Evolutionary conservation across 2,329 filamentous ascomycete species (phyloP).

Genomic region (Botrytis tulipae): DNA sequence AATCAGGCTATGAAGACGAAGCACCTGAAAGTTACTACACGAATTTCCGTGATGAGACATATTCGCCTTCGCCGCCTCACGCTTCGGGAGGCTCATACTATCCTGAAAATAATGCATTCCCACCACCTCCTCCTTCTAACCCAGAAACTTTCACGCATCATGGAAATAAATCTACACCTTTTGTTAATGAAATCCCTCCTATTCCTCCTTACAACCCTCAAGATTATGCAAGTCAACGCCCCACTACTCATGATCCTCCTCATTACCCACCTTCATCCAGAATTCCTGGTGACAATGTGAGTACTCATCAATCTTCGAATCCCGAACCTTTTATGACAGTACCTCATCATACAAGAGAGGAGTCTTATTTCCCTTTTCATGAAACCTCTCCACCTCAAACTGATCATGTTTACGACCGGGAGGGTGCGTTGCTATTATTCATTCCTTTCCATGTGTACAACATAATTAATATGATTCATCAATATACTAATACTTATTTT

Average conservation of each 20-base stretch:
- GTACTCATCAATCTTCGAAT: constrained; percentile 32
- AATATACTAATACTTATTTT: not conserved
- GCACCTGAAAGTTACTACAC: constrained; percentile 37
- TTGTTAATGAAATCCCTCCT: constrained; percentile 28
- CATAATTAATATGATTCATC: not conserved
- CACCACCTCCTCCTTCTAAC: constrained; percentile 28
- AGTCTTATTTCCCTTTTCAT: constrained; percentile 33
- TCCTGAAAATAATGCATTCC: constrained; percentile 31
- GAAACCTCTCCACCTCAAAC: constrained; percentile 31
- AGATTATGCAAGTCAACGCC: constrained; percentile 33
- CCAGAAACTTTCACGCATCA: constrained; percentile 26
- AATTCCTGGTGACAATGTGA: constrained; percentile 38
- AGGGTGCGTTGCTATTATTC: constrained; percentile 24
- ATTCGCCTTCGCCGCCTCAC: constrained; percentile 39
- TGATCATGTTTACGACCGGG: constrained; percentile 29
- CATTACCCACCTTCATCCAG: constrained; percentile 30
- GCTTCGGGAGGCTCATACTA: constrained; percentile 39
- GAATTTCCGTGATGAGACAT: constrained; percentile 34
- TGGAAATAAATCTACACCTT: constrained; percentile 31
- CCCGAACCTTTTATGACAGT: constrained; percentile 22
- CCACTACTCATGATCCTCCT: constrained; percentile 28
- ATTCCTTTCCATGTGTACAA: constrained; percentile 11
- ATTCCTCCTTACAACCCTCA: constrained; percentile 38
- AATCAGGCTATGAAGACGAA: constrained; percentile 38
- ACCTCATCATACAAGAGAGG: constrained; percentile 20